These are phyloP conservation scores for Elsinoe batatas DNA, from an alignment of 2,329 filamentous ascomycete genomes.

Conservation along the genomic window DNA sequence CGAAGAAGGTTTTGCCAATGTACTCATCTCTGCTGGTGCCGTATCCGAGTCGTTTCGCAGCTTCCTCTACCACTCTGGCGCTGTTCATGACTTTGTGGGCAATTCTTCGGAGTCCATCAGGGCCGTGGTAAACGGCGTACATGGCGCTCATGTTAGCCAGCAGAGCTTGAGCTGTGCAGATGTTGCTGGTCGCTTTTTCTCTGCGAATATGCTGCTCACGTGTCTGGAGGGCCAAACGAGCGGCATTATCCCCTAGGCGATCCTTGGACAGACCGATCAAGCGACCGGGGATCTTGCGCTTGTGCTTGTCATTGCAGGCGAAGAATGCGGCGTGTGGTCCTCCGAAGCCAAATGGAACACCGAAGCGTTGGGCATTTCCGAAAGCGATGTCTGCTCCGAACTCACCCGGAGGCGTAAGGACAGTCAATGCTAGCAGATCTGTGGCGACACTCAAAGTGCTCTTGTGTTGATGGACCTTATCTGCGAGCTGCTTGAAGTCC, in stretches of 20 bases:
- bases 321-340: slow-evolving; percentile 98
- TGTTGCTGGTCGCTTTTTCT: slow-evolving; percentile 95
- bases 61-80: slow-evolving; percentile 38
- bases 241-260: slow-evolving; percentile 67
- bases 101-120: slow-evolving; percentile 70
- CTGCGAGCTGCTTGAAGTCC: slow-evolving; percentile 64
- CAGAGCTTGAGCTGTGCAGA: slow-evolving; percentile 89
- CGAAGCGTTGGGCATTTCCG: slow-evolving; percentile 82
- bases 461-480: slow-evolving; percentile 65
- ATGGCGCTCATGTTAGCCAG: slow-evolving; percentile 93
- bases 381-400: slow-evolving; percentile 95
- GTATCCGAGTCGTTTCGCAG: slow-evolving; percentile 50
- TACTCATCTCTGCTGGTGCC: slow-evolving; percentile 47
- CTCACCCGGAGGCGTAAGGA: slow-evolving; percentile 82
- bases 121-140: slow-evolving; percentile 91
- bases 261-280: slow-evolving; percentile 89
- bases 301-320: slow-evolving; percentile 79
- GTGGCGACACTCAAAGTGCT: slow-evolving; percentile 80
- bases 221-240: slow-evolving; percentile 79
- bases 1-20: slow-evolving; percentile 52
- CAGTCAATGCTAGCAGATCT: slow-evolving; percentile 75
- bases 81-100: slow-evolving; percentile 66
- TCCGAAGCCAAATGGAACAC: slow-evolving; percentile 83
- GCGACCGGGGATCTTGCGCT: slow-evolving; percentile 87
- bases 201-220: slow-evolving; percentile 91